Evolutionary conservation across 768 basidiomycete species (phyloP).

Genomic region (Leccinum sublutescens): DNA sequence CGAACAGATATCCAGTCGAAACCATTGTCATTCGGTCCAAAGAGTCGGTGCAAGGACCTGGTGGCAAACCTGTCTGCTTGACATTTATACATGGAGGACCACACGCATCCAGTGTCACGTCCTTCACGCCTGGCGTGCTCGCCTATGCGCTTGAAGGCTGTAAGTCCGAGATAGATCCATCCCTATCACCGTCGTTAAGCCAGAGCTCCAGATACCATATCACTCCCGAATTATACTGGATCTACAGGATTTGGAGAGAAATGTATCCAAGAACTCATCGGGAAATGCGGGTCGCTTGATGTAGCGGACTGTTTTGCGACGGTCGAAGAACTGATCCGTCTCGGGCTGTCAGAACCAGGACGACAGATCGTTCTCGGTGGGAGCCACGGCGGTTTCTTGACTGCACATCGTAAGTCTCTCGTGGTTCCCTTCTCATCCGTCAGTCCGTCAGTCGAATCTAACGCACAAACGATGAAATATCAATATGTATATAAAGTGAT

Average conservation of each 20-base stretch:
- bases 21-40: constrained; percentile 49
- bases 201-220: constrained; percentile 47
- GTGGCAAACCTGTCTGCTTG: constrained; percentile 42
- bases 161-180: constrained; percentile 30
- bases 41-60: constrained; percentile 9
- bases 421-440: neutral
- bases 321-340: constrained; percentile 46
- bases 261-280: constrained; percentile 51
- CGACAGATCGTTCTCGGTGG: constrained; percentile 61
- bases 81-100: constrained; percentile 64
- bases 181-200: neutral
- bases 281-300: constrained; percentile 62
- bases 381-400: constrained; percentile 68
- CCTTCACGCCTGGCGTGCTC: constrained; percentile 43
- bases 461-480: neutral
- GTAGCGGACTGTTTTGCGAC: constrained; percentile 65
- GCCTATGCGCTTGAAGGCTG: constrained; percentile 61
- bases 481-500: constrained; percentile 43
- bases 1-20: constrained; percentile 49
- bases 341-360: constrained; percentile 49
- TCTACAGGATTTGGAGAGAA: constrained; percentile 64
- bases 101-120: constrained; percentile 46
- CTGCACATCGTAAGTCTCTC: constrained; percentile 50
- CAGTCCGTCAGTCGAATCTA: neutral
- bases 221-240: constrained; percentile 65